Percentiles rank a stretch among this genome's conserved stretches.
Conservation (phyloP, 2,329 filamentous ascomycete genomes). For the Fusarium abutilonis region DNA sequence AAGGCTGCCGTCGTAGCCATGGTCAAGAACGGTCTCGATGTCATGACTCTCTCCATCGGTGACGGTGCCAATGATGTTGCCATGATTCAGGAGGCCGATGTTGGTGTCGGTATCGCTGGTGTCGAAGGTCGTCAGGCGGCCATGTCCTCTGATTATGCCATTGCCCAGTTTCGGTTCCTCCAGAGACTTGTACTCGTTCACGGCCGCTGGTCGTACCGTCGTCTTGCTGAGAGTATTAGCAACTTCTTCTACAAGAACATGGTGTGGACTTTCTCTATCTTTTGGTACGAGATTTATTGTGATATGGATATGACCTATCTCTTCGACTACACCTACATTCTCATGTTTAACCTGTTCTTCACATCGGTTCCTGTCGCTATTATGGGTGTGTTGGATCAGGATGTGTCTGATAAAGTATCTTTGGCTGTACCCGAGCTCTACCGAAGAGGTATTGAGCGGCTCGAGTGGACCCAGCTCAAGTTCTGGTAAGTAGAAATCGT, state of each 20-base stretch:
- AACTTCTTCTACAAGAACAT: slow-evolving; percentile 99
- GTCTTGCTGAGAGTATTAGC: slow-evolving; percentile 90
- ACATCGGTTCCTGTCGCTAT: slow-evolving; percentile 94
- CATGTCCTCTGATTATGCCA: slow-evolving; percentile 96
- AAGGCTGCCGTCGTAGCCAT: slow-evolving; percentile 97
- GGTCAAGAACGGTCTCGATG: slow-evolving; percentile 93
- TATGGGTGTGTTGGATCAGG: slow-evolving; percentile 96
- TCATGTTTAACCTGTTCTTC: slow-evolving; percentile 96
- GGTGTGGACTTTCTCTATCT: slow-evolving; percentile 94
- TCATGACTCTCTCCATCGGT: slow-evolving; percentile 94
- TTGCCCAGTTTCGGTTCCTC: slow-evolving; percentile 91
- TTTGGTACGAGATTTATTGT: slow-evolving; percentile 97
- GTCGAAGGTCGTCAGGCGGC: slow-evolving; percentile 91
- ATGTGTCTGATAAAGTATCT: slow-evolving; percentile 93
- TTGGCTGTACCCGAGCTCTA: slow-evolving; percentile 95
- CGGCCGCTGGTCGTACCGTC: slow-evolving; percentile 94
- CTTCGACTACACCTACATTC: slow-evolving; percentile 97
- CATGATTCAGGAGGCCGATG: slow-evolving; percentile 97
- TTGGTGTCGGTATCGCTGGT: slow-evolving; percentile 95
- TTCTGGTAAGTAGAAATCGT: slow-evolving; percentile 78
- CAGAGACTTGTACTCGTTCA: slow-evolving; percentile 88
- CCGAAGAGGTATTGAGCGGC: slow-evolving; percentile 90
- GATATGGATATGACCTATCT: slow-evolving; percentile 97
- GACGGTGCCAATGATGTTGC: slow-evolving; percentile 96
- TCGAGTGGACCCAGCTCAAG: slow-evolving; percentile 95